These are phyloP conservation scores for Echinosophora koreensis DNA, from an alignment of 306 rosid species.

Conservation along the genomic window DNA sequence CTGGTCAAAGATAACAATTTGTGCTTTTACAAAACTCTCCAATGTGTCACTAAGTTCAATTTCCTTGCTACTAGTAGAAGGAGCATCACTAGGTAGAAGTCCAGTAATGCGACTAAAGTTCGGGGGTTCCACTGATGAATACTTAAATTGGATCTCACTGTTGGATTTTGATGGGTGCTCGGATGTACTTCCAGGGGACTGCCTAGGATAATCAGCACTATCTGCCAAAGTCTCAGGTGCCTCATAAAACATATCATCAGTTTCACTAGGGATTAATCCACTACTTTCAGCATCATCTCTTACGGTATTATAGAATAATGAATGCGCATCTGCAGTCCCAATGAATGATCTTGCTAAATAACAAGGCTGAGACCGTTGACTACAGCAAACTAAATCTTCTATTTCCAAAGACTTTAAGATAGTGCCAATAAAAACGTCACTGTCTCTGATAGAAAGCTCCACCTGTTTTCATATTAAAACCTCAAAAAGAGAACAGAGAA, in stretches of 20 bases:
- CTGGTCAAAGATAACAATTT: constrained; percentile 72
- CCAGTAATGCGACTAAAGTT: constrained; percentile 77
- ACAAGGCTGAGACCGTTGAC: constrained; percentile 62
- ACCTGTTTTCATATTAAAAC: constrained; percentile 66
- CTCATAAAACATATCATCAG: constrained; percentile 89
- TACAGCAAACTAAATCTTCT: constrained; percentile 81
- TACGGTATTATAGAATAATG: constrained; percentile 50
- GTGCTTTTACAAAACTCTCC: constrained; percentile 95
- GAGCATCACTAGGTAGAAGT: constrained; percentile 71
- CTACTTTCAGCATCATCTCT: constrained; percentile 51
- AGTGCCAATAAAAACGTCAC: constrained; percentile 85
- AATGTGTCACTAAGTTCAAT: constrained; percentile 57
- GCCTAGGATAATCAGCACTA: constrained; percentile 55
- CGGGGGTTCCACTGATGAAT: constrained; percentile 57
- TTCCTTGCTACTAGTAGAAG: constrained; percentile 52
- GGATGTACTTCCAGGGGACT: constrained; percentile 56
- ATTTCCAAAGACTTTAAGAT: constrained; percentile 93
- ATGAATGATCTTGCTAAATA: constrained; percentile 92
- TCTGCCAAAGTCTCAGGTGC: constrained; percentile 86
- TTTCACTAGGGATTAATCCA: constrained; percentile 58
- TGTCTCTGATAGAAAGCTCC: constrained; percentile 79
- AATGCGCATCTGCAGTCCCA: constrained; percentile 60
- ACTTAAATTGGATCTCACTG: constrained; percentile 44
- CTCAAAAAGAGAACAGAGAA: constrained; percentile 47
- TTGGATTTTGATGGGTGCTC: constrained; percentile 47